Evolutionary conservation across 2,329 filamentous ascomycete genomes (phyloP).

Genomic region (Ophiostoma quercus): DNA sequence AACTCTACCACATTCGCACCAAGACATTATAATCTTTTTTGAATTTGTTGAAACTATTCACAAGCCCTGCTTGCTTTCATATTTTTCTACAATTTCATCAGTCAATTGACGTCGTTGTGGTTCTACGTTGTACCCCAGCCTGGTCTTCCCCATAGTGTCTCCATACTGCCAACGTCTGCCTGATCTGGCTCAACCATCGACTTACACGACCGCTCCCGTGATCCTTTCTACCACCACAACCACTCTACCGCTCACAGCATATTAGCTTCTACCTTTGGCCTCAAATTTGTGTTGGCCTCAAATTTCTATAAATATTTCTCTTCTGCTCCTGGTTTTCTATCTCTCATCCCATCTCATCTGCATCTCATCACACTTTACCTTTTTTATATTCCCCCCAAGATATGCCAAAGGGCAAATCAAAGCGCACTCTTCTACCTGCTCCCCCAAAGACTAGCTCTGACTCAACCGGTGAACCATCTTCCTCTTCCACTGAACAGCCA

Average conservation of each 20-base stretch:
- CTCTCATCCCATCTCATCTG: neutral
- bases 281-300: too few relatives aligned
- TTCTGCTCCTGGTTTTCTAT: neutral
- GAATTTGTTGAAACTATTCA: neutral
- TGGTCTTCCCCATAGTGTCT: constrained; percentile 7
- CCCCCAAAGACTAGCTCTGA: neutral
- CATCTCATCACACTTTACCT: neutral
- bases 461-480: neutral
- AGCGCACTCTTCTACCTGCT: constrained; percentile 17
- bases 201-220: constrained; percentile 19
- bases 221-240: neutral
- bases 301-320: neutral
- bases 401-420: constrained; percentile 19
- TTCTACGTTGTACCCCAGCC: constrained; percentile 3
- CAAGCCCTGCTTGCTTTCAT: neutral
- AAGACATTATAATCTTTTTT: neutral
- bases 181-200: constrained; percentile 18
- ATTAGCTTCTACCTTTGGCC: neutral
- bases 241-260: neutral
- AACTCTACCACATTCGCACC: neutral
- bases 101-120: neutral
- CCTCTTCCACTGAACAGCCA: neutral
- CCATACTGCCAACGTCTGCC: constrained; percentile 20
- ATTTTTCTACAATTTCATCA: neutral
- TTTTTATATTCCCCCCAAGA: neutral